Conservation (phyloP, 257 asterid genomes). For the Solanum paucissectum region DNA sequence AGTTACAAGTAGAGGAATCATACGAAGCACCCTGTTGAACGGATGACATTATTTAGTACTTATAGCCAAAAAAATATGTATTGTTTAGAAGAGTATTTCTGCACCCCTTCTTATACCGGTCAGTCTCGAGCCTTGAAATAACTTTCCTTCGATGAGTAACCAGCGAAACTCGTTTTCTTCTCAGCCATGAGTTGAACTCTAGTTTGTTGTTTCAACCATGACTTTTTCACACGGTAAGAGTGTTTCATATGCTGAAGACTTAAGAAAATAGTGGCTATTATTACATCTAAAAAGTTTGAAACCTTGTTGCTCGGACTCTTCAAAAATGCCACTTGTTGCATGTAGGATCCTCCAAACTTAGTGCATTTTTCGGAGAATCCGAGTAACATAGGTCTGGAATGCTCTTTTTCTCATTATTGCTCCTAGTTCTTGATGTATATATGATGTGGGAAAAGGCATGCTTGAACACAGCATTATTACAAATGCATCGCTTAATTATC, state of each 20-base stretch:
- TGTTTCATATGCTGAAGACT: not conserved
- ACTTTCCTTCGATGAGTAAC: not conserved
- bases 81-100: not conserved
- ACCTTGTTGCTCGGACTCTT: not conserved
- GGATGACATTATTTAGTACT: not conserved
- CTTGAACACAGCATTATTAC: not conserved
- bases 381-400: not conserved
- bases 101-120: not conserved
- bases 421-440: not conserved
- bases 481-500: not conserved
- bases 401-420: not conserved
- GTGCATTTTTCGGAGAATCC: not conserved
- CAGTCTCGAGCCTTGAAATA: not conserved
- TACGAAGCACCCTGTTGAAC: not conserved
- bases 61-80: not conserved
- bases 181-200: not conserved
- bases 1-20: not conserved
- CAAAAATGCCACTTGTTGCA: fast-evolving
- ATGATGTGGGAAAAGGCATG: not conserved
- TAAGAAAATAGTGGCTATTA: not conserved
- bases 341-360: not conserved
- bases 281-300: not conserved
- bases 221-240: not conserved
- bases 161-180: not conserved
- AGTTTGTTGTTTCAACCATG: not conserved